Conservation (phyloP, 2,329 filamentous ascomycete species). For the Tolypocladium amazonense region DNA sequence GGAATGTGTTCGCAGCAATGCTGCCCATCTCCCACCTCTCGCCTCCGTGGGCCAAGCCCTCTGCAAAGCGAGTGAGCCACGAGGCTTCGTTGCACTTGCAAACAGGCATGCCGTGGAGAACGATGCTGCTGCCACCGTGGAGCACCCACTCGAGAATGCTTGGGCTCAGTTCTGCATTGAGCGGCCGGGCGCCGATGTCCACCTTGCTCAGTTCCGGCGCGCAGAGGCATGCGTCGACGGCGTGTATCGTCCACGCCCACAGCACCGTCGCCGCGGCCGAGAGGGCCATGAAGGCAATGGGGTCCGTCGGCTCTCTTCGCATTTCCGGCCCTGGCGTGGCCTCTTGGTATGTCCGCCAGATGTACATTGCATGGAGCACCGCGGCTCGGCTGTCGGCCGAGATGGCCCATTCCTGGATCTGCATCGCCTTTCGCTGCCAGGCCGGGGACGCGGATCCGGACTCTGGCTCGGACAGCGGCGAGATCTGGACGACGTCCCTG, state of each 20-base stretch:
- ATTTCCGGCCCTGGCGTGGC: neutral
- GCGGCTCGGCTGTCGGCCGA: slow-evolving; percentile 19
- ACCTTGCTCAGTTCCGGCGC: slow-evolving; percentile 12
- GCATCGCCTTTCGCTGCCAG: slow-evolving; percentile 11
- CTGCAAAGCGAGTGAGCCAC: slow-evolving; percentile 5
- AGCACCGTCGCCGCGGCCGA: slow-evolving; percentile 20
- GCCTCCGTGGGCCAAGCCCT: slow-evolving; percentile 6
- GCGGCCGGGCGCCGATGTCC: slow-evolving; percentile 10
- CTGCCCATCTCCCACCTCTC: slow-evolving; percentile 7
- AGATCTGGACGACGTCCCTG: slow-evolving; percentile 2
- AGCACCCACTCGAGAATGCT: slow-evolving; percentile 18
- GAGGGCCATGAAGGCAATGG: slow-evolving; percentile 21
- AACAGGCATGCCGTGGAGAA: slow-evolving; percentile 4
- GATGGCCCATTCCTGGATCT: slow-evolving; percentile 17
- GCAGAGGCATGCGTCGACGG: slow-evolving; percentile 15
- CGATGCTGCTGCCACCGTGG: slow-evolving; percentile 6
- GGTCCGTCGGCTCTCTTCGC: slow-evolving; percentile 15
- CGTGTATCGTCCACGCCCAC: slow-evolving; percentile 23
- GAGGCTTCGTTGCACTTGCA: slow-evolving; percentile 6
- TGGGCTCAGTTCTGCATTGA: slow-evolving; percentile 13
- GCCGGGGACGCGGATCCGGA: slow-evolving; percentile 5
- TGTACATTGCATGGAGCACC: slow-evolving; percentile 20
- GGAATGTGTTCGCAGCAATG: slow-evolving; percentile 3
- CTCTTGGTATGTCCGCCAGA: slow-evolving; percentile 16
- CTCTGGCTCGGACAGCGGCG: neutral